Conservation (phyloP, 345 rosid genomes). For the Bruguiera parviflora region DNA sequence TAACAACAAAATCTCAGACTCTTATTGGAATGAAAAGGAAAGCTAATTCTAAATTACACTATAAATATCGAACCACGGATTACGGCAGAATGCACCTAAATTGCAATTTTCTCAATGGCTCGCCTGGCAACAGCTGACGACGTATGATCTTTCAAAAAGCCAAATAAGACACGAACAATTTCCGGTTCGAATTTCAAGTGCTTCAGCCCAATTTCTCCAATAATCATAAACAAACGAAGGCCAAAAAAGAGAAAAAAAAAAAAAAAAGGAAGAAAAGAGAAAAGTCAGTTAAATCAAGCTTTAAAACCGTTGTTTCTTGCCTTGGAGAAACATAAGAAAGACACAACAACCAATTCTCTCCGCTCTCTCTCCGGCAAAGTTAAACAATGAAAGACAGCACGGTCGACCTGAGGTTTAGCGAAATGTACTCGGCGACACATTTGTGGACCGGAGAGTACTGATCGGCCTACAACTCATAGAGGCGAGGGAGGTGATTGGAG, state of each 20-base stretch:
- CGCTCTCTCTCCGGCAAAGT: not conserved
- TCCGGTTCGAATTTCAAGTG: conserved; percentile 66
- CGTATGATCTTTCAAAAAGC: conserved; percentile 52
- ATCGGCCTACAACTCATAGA: conserved; percentile 68
- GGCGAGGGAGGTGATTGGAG: conserved; percentile 62
- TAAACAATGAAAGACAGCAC: not conserved
- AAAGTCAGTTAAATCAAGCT: not conserved
- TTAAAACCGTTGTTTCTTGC: not conserved
- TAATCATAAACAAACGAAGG: conserved; percentile 43
- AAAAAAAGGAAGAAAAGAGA: not conserved
- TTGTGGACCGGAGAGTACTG: conserved; percentile 69
- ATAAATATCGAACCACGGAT: conserved; percentile 84
- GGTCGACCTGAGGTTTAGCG: not conserved
- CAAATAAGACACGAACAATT: conserved; percentile 62
- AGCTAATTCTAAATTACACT: conserved; percentile 56
- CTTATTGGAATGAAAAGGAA: conserved; percentile 60
- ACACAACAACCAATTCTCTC: not conserved
- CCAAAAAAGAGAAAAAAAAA: not conserved
- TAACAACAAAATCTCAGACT: conserved; percentile 12
- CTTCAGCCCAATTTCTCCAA: conserved; percentile 75
- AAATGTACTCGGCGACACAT: conserved; percentile 58
- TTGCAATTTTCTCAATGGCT: no score
- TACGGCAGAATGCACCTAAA: not conserved
- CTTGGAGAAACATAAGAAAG: no score
- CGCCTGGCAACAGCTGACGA: no score